phyloP scores from a whole-genome alignment of 2,329 filamentous ascomycete genomes.

The Allantophomopsis lycopodina region DNA sequence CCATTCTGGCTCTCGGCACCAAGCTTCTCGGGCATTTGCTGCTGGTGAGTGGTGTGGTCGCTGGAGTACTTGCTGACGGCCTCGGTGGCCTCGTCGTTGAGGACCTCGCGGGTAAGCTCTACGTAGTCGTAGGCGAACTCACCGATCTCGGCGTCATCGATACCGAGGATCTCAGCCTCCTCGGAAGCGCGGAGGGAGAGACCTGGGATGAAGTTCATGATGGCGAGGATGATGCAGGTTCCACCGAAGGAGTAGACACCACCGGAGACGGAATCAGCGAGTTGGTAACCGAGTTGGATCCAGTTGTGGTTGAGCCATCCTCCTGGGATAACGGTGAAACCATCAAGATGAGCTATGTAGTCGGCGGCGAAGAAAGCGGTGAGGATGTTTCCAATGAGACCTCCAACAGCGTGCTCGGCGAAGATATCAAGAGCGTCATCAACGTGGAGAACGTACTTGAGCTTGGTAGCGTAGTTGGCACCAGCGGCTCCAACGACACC shows the following conservation, averaged over 20 bases:
- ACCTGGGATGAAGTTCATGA: conserved; percentile 68
- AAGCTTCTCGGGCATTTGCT: conserved; percentile 1
- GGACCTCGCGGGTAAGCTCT: conserved; percentile 59
- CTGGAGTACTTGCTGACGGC: conserved; percentile 9
- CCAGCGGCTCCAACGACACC: conserved; percentile 62
- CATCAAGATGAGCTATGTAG: conserved; percentile 73
- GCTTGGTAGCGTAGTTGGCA: conserved; percentile 83
- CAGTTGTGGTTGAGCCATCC: conserved; percentile 79
- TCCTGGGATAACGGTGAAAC: conserved; percentile 49
- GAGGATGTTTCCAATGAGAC: conserved; percentile 64
- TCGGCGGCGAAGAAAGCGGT: conserved; percentile 76
- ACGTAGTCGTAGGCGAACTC: conserved; percentile 93
- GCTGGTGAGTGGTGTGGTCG: conserved; percentile 3
- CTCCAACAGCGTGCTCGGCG: conserved; percentile 68
- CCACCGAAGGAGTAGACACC: conserved; percentile 66
- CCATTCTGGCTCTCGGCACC: too few species aligned
- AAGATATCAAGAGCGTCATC: conserved; percentile 87
- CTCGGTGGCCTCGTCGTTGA: conserved; percentile 14
- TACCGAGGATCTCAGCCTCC: conserved; percentile 71
- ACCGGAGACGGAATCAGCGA: conserved; percentile 68
- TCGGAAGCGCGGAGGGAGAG: conserved; percentile 61
- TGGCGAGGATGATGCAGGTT: conserved; percentile 65
- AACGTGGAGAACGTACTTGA: conserved; percentile 70
- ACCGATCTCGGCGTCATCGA: conserved; percentile 82
- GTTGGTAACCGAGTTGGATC: conserved; percentile 71